Base-by-base conservation (phyloP, 768 basidiomycete genomes). In the Sutorius australiensis region DNA sequence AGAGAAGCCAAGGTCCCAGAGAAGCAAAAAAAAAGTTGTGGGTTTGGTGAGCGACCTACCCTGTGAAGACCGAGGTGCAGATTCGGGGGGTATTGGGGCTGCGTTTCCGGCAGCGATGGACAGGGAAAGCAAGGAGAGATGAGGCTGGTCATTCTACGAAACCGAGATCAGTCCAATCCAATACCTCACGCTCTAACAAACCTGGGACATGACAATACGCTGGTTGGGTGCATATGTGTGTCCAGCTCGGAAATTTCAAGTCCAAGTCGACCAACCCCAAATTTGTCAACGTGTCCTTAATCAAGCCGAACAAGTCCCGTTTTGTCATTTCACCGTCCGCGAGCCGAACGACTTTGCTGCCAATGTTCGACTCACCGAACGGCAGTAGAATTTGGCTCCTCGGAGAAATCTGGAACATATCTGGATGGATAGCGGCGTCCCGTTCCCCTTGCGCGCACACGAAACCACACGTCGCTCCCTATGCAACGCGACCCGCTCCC, bases 121-220 rank as follows among this genome's bases (percentile, higher is more conserved):
- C 50, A 90, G 71, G 6, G 87, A 88, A 38, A 89, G 78, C 19
- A 89, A 73, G 61, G 85, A 86, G 44, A 56, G 56, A 43, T 54
- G 55, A 19, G 51, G 30, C 21, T 57, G 54, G 34, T 1, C 58
- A 59, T 60, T 55, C 58, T 58, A 5, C 5, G 11, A 32, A 43
- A 41, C 21, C 4, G 36, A 37, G 17, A 33, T 51, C 48, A 43
- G 45, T n/a, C 9, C 1, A 2, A 2, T 30, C 9, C 21, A 0
- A 2, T 12, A 16, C 6, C 16, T 14, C 5, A 34, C 9, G 10
- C 33, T 46, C 39, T 21, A 0, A 17, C 61, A 24, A 33, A 62
- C 61, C 60, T 61, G 61, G 50, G 60, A 62, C 60, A 61, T 61
- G 61, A 59, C 60, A 50, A 32, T 34, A 34, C 13, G 11, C 45